These are phyloP conservation scores for Evansstolkia leycettana DNA, from an alignment of 495 filamentous ascomycete genomes.

Conservation along the genomic window DNA sequence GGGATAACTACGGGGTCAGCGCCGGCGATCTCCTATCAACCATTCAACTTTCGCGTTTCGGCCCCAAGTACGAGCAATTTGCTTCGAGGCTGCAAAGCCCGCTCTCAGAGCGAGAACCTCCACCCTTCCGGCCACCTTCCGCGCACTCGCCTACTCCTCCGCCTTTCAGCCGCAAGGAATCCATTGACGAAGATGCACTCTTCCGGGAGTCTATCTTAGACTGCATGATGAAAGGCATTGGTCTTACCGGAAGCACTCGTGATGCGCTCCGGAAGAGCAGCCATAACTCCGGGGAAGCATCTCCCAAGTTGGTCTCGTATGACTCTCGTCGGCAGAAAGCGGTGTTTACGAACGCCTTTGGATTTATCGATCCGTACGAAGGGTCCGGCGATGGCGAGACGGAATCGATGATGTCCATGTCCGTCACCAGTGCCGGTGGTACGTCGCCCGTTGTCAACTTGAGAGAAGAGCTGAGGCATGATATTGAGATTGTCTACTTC, in stretches of 20 bases:
- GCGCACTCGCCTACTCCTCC: slow-evolving; percentile 23
- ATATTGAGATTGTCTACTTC: slow-evolving; percentile 97
- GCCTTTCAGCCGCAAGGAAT: slow-evolving; percentile 55
- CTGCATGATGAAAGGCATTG: slow-evolving; percentile 92
- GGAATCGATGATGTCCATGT: slow-evolving; percentile 68
- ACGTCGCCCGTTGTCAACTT: slow-evolving; percentile 46
- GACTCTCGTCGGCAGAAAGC: slow-evolving; percentile 77
- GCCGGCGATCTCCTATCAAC: slow-evolving; percentile 75
- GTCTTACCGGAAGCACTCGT: slow-evolving; percentile 52
- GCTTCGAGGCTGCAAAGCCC: slow-evolving; percentile 36
- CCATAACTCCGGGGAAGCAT: slow-evolving; percentile 62
- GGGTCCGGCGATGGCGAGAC: slow-evolving; percentile 70
- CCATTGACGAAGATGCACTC: slow-evolving; percentile 69
- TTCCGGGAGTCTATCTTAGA: slow-evolving; percentile 87
- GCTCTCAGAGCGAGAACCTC: slow-evolving; percentile 42
- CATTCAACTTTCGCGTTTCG: slow-evolving; percentile 57
- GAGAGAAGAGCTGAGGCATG: slow-evolving; percentile 64
- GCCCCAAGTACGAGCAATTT: slow-evolving; percentile 22
- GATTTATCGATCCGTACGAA: slow-evolving; percentile 86
- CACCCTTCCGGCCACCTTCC: slow-evolving; percentile 38
- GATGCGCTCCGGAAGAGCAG: slow-evolving; percentile 47
- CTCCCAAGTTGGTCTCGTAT: slow-evolving; percentile 73
- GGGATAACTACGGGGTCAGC: slow-evolving; percentile 35
- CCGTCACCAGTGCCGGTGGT: slow-evolving; percentile 41
- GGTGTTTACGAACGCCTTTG: slow-evolving; percentile 79